Evolutionary conservation across 2,329 filamentous ascomycete genomes (phyloP), one percentile per base, ranked within the genome.

Genomic region (Paracoccidioides lutzii): DNA sequence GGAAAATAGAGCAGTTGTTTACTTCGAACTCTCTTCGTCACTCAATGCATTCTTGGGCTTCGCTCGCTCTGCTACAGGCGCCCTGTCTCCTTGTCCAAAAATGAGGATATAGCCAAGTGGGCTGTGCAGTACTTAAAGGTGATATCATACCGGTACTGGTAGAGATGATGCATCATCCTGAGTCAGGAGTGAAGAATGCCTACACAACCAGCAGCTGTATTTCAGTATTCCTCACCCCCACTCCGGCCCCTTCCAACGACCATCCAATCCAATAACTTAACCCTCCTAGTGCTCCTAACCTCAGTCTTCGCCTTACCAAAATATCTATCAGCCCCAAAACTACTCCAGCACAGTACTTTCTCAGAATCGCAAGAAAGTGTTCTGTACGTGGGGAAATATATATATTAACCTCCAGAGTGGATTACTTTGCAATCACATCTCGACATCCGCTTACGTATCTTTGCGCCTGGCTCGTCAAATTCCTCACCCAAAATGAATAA

Each of bases 391-490:
- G 15, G 15, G 15, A 44, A 44, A 15, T n/a, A 14, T n/a, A 15
- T n/a, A 33, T 15, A 55, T 59, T 12, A 33, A 63, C 63, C 62
- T 66, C 63, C 64, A 65, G 37, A 62, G 59, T 35, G 64, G 37
- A 56, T 65, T 65, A 9, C 62, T 22, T 63, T 38, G 55, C 49
- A 9, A 63, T 57, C 30, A 65, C 55, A 56, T 65, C 58, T 51
- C 60, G 59, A 30, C 61, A 59, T 1, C 60, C 62, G 12, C 56
- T 56, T 30, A 66, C 61, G 42, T 64, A 65, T 42, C 58, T 37
- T 35, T 65, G 63, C 10, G 65, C 63, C 12, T 64, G 22, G 56
- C 15, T 52, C 50, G 55, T 66, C 64, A 33, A 65, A 10, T 3
- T 42, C 35, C 56, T 65, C 61, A 3, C 61, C 59, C 62, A 62